Evolutionary conservation across 495 filamentous ascomycete genomes (phyloP).

Genomic region (Podospora anserina): DNA sequence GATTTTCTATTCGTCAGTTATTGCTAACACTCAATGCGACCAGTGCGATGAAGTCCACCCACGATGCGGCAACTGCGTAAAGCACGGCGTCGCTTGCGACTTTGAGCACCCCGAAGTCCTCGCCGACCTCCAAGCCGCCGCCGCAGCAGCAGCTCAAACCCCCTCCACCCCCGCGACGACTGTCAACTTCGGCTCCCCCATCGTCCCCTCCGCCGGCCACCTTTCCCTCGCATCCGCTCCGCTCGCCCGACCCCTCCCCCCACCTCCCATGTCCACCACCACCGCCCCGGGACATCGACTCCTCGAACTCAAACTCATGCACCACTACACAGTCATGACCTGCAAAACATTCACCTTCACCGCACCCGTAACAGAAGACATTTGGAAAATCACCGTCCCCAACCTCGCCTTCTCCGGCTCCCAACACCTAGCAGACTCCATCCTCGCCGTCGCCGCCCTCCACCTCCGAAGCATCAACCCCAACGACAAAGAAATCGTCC

Average conservation of each 20-base stretch:
- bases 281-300: slow-evolving; percentile 42
- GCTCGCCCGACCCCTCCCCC: slow-evolving; percentile 38
- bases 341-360: slow-evolving; percentile 51
- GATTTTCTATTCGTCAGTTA: not conserved
- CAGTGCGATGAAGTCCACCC: slow-evolving; percentile 65
- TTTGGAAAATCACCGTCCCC: slow-evolving; percentile 55
- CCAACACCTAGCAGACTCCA: slow-evolving; percentile 52
- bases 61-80: slow-evolving; percentile 58
- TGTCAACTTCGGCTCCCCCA: slow-evolving; percentile 33
- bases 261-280: slow-evolving; percentile 34
- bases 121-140: slow-evolving; percentile 32
- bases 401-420: slow-evolving; percentile 51
- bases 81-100: slow-evolving; percentile 62
- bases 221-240: slow-evolving; percentile 26
- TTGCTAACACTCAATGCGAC: slow-evolving; percentile 8
- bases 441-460: slow-evolving; percentile 55
- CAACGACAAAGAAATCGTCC: slow-evolving; percentile 50
- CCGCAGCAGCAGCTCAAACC: slow-evolving; percentile 13
- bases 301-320: slow-evolving; percentile 53
- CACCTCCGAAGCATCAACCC: slow-evolving; percentile 50
- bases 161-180: slow-evolving; percentile 30
- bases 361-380: slow-evolving; percentile 45
- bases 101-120: slow-evolving; percentile 50
- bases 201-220: slow-evolving; percentile 28
- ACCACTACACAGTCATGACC: slow-evolving; percentile 54